Evolutionary conservation across 2,329 filamentous ascomycete species (phyloP), one percentile per base, ranked within the genome.

Genomic region (Hypoxylon rubiginosum): DNA sequence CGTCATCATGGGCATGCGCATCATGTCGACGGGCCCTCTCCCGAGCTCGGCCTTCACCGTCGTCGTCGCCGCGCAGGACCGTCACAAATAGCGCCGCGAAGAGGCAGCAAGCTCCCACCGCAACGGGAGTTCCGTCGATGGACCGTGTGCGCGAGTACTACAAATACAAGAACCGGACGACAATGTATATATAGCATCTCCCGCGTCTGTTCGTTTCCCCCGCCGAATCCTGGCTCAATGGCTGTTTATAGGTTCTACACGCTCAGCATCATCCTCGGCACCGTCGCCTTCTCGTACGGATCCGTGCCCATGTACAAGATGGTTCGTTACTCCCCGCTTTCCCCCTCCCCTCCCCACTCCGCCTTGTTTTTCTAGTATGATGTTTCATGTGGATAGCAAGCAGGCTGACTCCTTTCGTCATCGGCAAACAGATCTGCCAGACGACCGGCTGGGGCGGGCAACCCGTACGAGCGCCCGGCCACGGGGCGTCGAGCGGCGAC

Each of bases 361-460:
- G 3, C 26, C 26, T 7, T 28, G 3, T 7, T 7, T 7, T 28
- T 28, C 26, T 28, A 28, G 26, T 28, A 28, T 28, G 4, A 28
- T 28, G 7, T 7, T 28, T 28, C 26, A 28, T 3, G 7, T 28
- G 26, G 26, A 7, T 28, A 28, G 26, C 8, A 15, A 30, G 26
- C 64, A 24, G 21, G 54, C 34, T 32, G 30, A 17, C n/a, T 21
- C 15, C 19, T 49, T 9, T 28, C n/a, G n/a, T 43, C 2, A 6
- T 43, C 2, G 8, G 4, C 9, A 51, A 51, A 39, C 70, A 92
- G 89, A 94, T 95, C 76, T 95, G 92, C 81, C 89, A 92, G 82
- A 92, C 92, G 15, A 94, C 91, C 11, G 92, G 95, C 74, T 98
- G 93, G 93, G 93, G 93, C 73, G 95, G 95, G 43, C 93, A 97